phyloP scores from a whole-genome alignment of 805 yeast species.

The Nakazawaea pomicola region DNA sequence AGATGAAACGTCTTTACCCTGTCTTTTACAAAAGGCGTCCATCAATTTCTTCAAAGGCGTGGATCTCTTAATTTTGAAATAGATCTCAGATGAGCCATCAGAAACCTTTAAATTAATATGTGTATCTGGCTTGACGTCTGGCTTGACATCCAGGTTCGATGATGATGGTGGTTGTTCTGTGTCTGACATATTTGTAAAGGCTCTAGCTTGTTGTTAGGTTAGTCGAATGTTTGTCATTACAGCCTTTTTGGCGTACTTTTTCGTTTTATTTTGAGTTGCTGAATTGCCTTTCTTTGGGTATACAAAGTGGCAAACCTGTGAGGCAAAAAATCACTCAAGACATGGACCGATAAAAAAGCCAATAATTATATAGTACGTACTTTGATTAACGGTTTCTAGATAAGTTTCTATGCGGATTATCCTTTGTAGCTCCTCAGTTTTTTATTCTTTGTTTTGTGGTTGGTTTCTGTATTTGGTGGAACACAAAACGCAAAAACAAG shows the following conservation, averaged over 20 bases:
- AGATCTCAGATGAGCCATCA: conserved; percentile 90
- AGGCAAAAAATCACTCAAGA: too few relatives aligned
- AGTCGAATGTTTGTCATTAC: not conserved
- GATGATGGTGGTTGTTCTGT: conserved; percentile 26
- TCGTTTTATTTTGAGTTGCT: not conserved
- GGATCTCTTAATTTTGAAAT: conserved; percentile 88
- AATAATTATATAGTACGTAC: too few relatives aligned
- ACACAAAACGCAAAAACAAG: not conserved
- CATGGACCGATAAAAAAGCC: too few relatives aligned
- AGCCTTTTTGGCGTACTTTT: not conserved
- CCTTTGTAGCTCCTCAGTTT: too few relatives aligned
- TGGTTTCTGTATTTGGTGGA: too few relatives aligned
- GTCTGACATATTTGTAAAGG: conserved; percentile 23
- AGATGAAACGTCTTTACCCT: conserved; percentile 80
- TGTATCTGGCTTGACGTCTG: conserved; percentile 51
- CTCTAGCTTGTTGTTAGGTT: not conserved
- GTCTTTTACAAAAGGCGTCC: conserved; percentile 98
- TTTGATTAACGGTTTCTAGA: too few relatives aligned
- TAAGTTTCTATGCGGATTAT: too few relatives aligned
- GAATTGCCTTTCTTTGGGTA: too few relatives aligned
- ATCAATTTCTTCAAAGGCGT: conserved; percentile 91
- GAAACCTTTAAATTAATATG: conserved; percentile 93
- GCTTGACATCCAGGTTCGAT: conserved; percentile 45
- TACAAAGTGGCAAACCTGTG: too few relatives aligned
- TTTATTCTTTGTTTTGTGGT: too few relatives aligned